phyloP scores from a whole-genome alignment of 2,329 filamentous ascomycete genomes.

The Neurospora crassa region DNA sequence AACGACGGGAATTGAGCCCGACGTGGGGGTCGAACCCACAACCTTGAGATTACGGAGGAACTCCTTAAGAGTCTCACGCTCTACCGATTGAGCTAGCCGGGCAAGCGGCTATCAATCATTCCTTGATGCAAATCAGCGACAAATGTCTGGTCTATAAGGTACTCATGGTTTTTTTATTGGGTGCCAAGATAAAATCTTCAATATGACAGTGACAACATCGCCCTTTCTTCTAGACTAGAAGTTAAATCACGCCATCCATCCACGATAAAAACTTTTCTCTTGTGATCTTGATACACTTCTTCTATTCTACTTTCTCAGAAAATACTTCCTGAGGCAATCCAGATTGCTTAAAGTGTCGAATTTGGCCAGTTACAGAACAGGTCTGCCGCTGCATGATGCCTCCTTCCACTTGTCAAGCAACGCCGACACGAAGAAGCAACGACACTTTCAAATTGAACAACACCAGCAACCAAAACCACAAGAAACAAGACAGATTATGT shows the following conservation, averaged over 20 bases:
- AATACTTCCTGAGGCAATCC: too few species aligned
- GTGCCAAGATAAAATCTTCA: too few species aligned
- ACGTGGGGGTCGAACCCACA: neutral
- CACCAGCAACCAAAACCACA: neutral
- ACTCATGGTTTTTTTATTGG: too few species aligned
- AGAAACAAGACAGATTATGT: neutral
- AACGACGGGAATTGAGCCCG: neutral
- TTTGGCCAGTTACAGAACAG: too few species aligned
- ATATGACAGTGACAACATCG: too few species aligned
- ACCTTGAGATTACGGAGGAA: constrained; percentile 16
- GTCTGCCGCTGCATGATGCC: too few species aligned
- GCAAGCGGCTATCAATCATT: constrained; percentile 17
- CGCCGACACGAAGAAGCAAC: neutral
- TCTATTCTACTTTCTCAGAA: too few species aligned
- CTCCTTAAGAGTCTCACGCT: constrained; percentile 58
- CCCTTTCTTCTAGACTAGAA: too few species aligned
- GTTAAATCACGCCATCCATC: too few species aligned
- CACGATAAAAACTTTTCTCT: too few species aligned
- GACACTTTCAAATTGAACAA: neutral
- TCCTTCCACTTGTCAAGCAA: neutral
- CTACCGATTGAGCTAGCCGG: constrained; percentile 60
- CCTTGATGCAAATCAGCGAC: neutral
- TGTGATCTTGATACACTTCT: too few species aligned
- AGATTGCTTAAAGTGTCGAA: too few species aligned
- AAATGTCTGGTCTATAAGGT: neutral